Percentiles rank a stretch among this genome's conserved stretches.
Evolutionary conservation across 805 yeast species (phyloP).

Genomic region (Schwanniomyces polymorphus): DNA sequence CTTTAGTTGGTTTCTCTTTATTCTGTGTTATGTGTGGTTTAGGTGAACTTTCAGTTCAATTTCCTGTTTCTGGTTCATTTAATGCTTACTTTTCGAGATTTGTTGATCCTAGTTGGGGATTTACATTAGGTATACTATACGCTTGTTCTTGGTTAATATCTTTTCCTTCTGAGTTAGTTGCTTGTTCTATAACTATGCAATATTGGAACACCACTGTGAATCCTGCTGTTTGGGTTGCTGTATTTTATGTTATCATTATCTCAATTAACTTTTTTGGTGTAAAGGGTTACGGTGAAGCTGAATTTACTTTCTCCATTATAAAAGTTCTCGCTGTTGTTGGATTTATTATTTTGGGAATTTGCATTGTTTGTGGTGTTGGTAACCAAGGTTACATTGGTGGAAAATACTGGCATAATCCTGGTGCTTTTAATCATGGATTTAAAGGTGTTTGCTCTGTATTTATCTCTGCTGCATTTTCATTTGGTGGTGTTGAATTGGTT

Average conservation of each 20-base stretch:
- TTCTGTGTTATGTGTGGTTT: slow-evolving; percentile 61
- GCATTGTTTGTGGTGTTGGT: slow-evolving; percentile 40
- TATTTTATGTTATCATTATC: slow-evolving; percentile 30
- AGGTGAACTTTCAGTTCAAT: slow-evolving; percentile 61
- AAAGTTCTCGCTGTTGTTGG: slow-evolving; percentile 37
- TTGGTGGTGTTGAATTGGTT: slow-evolving; percentile 39
- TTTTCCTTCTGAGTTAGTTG: slow-evolving; percentile 37
- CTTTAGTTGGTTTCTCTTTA: slow-evolving; percentile 56
- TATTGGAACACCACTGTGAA: slow-evolving; percentile 35
- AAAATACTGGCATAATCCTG: slow-evolving; percentile 30
- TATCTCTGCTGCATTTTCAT: slow-evolving; percentile 36
- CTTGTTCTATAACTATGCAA: slow-evolving; percentile 36
- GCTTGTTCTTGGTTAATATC: slow-evolving; percentile 40
- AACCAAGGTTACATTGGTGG: slow-evolving; percentile 36
- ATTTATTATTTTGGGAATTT: slow-evolving; percentile 35
- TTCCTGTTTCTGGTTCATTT: slow-evolving; percentile 40
- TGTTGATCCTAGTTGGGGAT: slow-evolving; percentile 40
- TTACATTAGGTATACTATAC: slow-evolving; percentile 40
- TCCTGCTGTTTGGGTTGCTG: slow-evolving; percentile 38
- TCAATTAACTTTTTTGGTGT: slow-evolving; percentile 34
- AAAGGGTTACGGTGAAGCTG: slow-evolving; percentile 39
- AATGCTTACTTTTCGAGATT: slow-evolving; percentile 39
- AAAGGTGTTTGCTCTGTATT: slow-evolving; percentile 39
- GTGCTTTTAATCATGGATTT: slow-evolving; percentile 38
- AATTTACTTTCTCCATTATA: slow-evolving; percentile 28